phyloP scores from a whole-genome alignment of 495 filamentous ascomycete genomes.

The Podospora pseudopauciseta region DNA sequence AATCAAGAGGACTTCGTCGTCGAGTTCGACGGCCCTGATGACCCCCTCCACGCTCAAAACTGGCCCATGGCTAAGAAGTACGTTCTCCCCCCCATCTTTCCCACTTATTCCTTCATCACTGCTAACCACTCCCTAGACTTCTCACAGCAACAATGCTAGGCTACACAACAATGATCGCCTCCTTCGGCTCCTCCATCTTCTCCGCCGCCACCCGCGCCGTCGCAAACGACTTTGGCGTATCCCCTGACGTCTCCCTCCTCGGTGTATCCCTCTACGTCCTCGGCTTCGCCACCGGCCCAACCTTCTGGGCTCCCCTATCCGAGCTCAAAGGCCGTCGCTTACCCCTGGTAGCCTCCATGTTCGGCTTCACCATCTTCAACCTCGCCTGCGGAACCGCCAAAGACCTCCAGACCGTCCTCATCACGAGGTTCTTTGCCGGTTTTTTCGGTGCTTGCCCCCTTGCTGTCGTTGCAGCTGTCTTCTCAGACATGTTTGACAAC shows the following conservation, averaged over 20 bases:
- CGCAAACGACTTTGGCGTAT: conserved; percentile 51
- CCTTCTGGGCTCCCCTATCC: conserved; percentile 66
- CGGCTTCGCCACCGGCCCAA: conserved; percentile 66
- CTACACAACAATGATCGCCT: conserved; percentile 69
- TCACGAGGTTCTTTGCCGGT: conserved; percentile 81
- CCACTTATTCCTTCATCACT: background rate
- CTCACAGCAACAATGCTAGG: conserved; percentile 68
- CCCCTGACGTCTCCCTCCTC: conserved; percentile 57
- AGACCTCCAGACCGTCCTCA: conserved; percentile 76
- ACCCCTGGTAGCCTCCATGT: conserved; percentile 68
- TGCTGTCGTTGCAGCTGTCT: conserved; percentile 80
- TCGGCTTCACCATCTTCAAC: conserved; percentile 75
- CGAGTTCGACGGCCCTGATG: conserved; percentile 75
- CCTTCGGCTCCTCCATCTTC: conserved; percentile 71
- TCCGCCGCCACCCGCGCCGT: conserved; percentile 57
- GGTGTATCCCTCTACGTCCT: conserved; percentile 69
- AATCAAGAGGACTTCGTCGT: conserved; percentile 81
- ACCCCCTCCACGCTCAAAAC: conserved; percentile 79
- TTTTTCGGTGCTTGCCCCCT: conserved; percentile 73
- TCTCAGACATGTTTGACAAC: conserved; percentile 86
- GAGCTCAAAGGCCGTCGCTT: conserved; percentile 73
- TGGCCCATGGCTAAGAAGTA: conserved; percentile 77
- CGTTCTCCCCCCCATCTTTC: conserved; percentile 23
- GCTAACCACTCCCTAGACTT: conserved; percentile 44
- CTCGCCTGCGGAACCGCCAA: conserved; percentile 69